These are phyloP conservation scores for Beauveria rudraprayagi DNA, from an alignment of 2,329 filamentous ascomycete genomes.

Conservation along the genomic window DNA sequence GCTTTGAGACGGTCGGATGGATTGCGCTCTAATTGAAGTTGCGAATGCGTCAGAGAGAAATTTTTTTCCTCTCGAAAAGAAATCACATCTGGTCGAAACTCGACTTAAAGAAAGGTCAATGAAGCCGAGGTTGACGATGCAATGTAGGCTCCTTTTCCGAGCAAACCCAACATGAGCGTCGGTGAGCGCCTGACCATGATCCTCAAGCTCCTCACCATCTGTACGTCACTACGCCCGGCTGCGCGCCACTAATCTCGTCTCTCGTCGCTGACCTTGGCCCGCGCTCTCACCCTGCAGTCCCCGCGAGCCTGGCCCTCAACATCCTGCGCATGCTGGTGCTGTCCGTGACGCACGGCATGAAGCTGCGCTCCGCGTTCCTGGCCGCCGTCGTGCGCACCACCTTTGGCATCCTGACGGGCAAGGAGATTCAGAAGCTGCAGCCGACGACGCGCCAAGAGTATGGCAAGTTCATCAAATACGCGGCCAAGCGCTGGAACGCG, in stretches of 20 bases:
- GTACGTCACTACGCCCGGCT: conserved; percentile 6
- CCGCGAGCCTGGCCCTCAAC: conserved; percentile 10
- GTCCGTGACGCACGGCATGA: conserved; percentile 15
- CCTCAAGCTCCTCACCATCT: conserved; percentile 13
- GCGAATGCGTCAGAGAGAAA: background rate
- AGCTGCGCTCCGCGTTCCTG: conserved; percentile 10
- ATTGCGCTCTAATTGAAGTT: too few relatives aligned
- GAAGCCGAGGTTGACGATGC: background rate
- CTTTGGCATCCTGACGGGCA: conserved; percentile 16
- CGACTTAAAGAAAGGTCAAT: background rate
- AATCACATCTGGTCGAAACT: background rate
- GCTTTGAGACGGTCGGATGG: background rate
- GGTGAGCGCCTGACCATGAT: conserved; percentile 14
- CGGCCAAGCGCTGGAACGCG: conserved; percentile 11
- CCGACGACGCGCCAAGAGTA: conserved; percentile 17
- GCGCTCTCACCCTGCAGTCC: conserved; percentile 10
- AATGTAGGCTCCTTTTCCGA: conserved; percentile 4
- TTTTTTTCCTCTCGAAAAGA: background rate
- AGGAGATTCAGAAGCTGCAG: conserved; percentile 18
- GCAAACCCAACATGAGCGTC: conserved; percentile 17
- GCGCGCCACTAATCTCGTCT: too few relatives aligned
- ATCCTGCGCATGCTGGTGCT: conserved; percentile 12
- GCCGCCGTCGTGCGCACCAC: conserved; percentile 15
- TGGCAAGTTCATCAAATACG: conserved; percentile 17
- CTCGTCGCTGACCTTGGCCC: background rate